Conservation (phyloP, 2,329 filamentous ascomycete genomes). For the Paraconiothyrium sp. region DNA sequence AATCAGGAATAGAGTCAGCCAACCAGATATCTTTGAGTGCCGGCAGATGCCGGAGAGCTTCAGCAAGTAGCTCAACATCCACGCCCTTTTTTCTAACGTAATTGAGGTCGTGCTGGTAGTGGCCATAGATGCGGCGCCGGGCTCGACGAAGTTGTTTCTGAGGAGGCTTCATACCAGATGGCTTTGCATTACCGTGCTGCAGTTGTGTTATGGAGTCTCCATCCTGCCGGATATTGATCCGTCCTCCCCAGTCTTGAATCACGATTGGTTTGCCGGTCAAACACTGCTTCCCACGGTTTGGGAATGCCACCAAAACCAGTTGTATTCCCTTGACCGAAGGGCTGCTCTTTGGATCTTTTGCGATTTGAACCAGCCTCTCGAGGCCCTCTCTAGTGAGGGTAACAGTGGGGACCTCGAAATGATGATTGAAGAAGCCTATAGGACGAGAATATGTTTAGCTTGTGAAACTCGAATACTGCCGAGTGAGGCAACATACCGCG, state of each 20-base stretch:
- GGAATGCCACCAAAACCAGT: constrained; percentile 14
- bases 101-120: constrained; percentile 15
- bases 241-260: background rate
- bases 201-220: background rate
- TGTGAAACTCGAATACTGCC: background rate
- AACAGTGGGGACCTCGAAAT: background rate
- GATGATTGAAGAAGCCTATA: background rate
- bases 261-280: background rate
- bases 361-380: constrained; percentile 5
- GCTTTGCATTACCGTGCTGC: background rate
- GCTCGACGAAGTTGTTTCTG: background rate
- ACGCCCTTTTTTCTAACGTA: constrained; percentile 6
- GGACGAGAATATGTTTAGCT: background rate
- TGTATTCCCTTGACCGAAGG: background rate
- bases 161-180: background rate
- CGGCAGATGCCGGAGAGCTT: constrained; percentile 17
- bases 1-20: too few relatives aligned
- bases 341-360: constrained; percentile 2
- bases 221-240: background rate
- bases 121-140: constrained; percentile 13
- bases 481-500: background rate
- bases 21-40: constrained; percentile 4
- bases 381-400: constrained; percentile 16
- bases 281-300: background rate
- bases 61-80: constrained; percentile 18